Evolutionary conservation across 2,329 filamentous ascomycete genomes (phyloP), one percentile per base, ranked within the genome.

Genomic region (Aspergillus sp.): DNA sequence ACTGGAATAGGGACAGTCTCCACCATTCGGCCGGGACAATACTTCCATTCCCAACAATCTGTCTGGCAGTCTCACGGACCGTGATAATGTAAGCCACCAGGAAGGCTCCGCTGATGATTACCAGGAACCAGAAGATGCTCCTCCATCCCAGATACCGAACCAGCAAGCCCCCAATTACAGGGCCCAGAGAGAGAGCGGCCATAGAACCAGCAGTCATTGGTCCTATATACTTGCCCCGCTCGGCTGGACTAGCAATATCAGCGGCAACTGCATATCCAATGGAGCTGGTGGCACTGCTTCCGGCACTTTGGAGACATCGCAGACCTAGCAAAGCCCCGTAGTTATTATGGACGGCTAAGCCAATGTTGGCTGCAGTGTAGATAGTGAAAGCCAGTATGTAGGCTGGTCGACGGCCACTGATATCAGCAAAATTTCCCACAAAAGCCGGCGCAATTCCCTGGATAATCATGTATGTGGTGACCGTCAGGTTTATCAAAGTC

Each of bases 101-200:
- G 5, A 55, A 54, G 1, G 49, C 39, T 4, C 53, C 61, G 4
- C 60, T 54, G 5, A 60, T 22, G 15, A 65, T 57, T 6, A 55
- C 50, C 5, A 67, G 50, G 37, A 67, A 60, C 63, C 62, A 66
- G 50, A 66, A 66, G 3, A 64, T 58, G 41, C 54, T 60, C 22
- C 54, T 49, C 60, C 62, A 66, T 17, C 60, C 58, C 20, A 58
- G 51, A 10, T 49, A 55, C 30, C 52, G 47, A 5, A 56, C 49
- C 6, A 65, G 44, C n/a, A 61, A 39, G 6, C 62, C 63, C 23
- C 64, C 63, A 19, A 67, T 48, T 6, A 65, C 50, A 6, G 64
- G 64, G 2, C 62, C 64, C 0, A 65, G 17, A 1, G 57, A 57
- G 10, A 60, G 60, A 0, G 57, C 59, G 12, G 59, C 44, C 44